A percentile compares a stretch with the other conserved stretches of the same genome.
Conservation (phyloP, 306 rosid species). For the Pueraria montana region DNA sequence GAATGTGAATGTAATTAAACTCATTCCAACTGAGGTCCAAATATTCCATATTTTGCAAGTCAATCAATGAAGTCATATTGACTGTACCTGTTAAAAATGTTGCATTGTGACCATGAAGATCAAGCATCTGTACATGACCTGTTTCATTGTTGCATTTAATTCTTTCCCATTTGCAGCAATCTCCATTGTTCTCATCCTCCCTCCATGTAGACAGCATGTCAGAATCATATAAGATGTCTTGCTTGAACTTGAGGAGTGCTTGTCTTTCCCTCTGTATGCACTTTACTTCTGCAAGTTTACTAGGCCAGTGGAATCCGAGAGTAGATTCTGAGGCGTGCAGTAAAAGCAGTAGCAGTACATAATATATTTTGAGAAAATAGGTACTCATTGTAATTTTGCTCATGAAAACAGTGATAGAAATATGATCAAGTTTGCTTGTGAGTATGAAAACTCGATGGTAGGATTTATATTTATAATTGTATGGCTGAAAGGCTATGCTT, state of each 20-base stretch:
- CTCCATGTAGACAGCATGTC: slow-evolving; percentile 32
- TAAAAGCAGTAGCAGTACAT: neutral
- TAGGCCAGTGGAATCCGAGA: neutral
- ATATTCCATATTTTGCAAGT: neutral
- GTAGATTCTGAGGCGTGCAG: neutral
- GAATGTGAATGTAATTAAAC: neutral
- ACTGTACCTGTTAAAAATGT: neutral
- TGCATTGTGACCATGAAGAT: neutral
- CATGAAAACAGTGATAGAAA: no score
- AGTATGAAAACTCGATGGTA: neutral
- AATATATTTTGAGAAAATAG: neutral
- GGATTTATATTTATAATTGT: neutral
- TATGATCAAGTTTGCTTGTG: no score
- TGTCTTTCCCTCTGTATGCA: slow-evolving; percentile 39
- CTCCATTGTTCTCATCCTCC: neutral
- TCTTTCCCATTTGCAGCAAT: slow-evolving; percentile 26
- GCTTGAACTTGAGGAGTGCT: slow-evolving; percentile 33
- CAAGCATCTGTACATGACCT: slow-evolving; percentile 14
- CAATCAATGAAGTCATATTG: neutral
- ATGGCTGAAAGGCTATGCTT: neutral
- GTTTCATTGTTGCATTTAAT: slow-evolving; percentile 5
- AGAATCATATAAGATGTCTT: neutral
- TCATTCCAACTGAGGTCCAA: slow-evolving; percentile 6
- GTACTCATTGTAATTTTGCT: neutral
- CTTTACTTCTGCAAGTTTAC: neutral